Base-by-base conservation (phyloP, 768 basidiomycete species). In the Auriscalpium vulgare region DNA sequence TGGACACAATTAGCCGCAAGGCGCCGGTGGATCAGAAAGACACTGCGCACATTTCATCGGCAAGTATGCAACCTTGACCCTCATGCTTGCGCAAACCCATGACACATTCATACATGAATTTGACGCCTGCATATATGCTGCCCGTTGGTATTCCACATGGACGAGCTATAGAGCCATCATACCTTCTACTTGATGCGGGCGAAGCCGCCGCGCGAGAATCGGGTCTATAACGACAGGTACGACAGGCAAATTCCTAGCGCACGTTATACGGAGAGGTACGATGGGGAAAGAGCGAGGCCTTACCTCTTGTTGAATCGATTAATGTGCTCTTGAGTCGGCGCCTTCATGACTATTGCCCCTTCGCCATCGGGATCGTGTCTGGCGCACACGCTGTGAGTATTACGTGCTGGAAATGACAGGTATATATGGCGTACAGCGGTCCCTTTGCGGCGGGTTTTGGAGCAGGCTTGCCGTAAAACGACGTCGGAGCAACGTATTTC, bases 51-150 rank as follows among this genome's bases (percentile, higher is more conserved):
- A 97, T 95, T 65, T 98, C 97, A 69, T 99, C 97, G 2, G 95
- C 97, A 37, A 99, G 79, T 61, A 99, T 97, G 63, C 92, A 95
- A 1, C 95, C 95, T 66, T 90, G 83, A 1, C 92, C 89, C 69
- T 95, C 92, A 59, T 92, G 90, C 67, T 85, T 88, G 53, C 90
- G 79, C 65, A 97, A 73, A 10, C 94, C 95, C 93, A 97, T 97
- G 16, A 95, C 88, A 64, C 87, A 91, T 65, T 95, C 91, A 65
- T 99, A 99, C 75, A 99, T 73, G 69, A 99, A 99, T 67, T 82
- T 80, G 37, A 92, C 78, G 35, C 91, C 87, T 87, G 55, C 5
- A 1, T 14, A 55, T 11, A 54, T 21, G 23, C 46, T 50, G 34
- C 43, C 37, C 16, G 3, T 52, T 21, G 17, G 48, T 16, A 45